These are phyloP conservation scores for Globisporangium yorkense DNA, from an alignment of 352 stramenopile genomes.

Conservation along the genomic window DNA sequence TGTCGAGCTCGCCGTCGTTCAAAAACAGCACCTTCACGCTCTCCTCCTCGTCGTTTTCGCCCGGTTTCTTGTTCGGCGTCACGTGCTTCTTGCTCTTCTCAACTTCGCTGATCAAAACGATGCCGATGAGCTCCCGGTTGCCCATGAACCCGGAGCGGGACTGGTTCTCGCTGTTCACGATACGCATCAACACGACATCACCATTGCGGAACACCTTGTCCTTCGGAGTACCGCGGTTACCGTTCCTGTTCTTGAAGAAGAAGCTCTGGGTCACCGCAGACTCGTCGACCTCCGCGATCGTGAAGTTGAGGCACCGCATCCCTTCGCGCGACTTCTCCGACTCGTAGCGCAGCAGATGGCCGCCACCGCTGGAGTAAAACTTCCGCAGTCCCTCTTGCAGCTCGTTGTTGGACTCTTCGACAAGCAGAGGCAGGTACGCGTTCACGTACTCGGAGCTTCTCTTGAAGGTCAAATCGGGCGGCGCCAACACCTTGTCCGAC, in stretches of 20 bases:
- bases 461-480: slow-evolving; percentile 53
- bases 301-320: slow-evolving; percentile 78
- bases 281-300: slow-evolving; percentile 49
- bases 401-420: slow-evolving; percentile 83
- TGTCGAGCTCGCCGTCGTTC: slow-evolving; percentile 76
- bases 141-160: slow-evolving; percentile 28
- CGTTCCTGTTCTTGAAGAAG: slow-evolving; percentile 15
- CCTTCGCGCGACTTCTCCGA: slow-evolving; percentile 75
- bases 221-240: slow-evolving; percentile 23
- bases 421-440: slow-evolving; percentile 69
- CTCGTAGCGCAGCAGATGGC: slow-evolving; percentile 72
- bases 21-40: slow-evolving; percentile 71
- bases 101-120: slow-evolving; percentile 70
- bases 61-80: slow-evolving; percentile 28
- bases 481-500: slow-evolving; percentile 42
- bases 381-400: slow-evolving; percentile 62
- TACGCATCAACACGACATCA: slow-evolving; percentile 65
- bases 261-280: slow-evolving; percentile 13
- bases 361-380: slow-evolving; percentile 28
- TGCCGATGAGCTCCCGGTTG: slow-evolving; percentile 59
- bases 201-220: slow-evolving; percentile 77
- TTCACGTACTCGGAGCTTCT: slow-evolving; percentile 71
- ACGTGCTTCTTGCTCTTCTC: slow-evolving; percentile 55
- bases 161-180: slow-evolving; percentile 17
- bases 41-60: slow-evolving; percentile 53